A percentile compares a stretch with the other conserved stretches of the same genome.
Evolutionary conservation across 371 early-diverging fungal species (phyloP).

Genomic region (Globomyces sp.): DNA sequence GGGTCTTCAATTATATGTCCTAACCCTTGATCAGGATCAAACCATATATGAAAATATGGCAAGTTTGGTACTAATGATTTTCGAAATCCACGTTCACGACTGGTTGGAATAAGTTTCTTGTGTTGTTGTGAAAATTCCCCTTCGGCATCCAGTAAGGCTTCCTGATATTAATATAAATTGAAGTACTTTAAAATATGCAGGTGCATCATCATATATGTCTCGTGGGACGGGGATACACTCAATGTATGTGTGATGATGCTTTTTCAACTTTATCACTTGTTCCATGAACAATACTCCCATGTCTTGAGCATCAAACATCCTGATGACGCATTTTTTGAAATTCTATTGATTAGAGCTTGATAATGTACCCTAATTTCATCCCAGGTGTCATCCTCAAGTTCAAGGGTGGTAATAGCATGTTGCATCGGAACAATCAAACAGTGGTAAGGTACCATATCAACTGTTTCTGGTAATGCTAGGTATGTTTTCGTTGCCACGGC

Average conservation of each 20-base stretch:
- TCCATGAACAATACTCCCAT: conserved; percentile 84
- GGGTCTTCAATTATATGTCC: conserved; percentile 95
- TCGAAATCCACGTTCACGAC: conserved; percentile 43
- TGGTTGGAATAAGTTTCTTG: conserved; percentile 81
- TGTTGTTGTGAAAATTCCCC: conserved; percentile 92
- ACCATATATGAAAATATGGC: conserved; percentile 97
- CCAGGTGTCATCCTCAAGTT: conserved; percentile 90
- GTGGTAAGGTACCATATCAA: conserved; percentile 79
- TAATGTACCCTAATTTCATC: conserved; percentile 76
- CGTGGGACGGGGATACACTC: conserved; percentile 90
- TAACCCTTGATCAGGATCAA: conserved; percentile 77
- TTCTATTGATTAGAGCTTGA: conserved; percentile 53
- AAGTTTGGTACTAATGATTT: conserved; percentile 52
- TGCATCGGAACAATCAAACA: conserved; percentile 88
- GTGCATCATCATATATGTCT: conserved; percentile 70
- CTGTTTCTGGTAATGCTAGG: conserved; percentile 71
- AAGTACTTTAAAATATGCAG: conserved; percentile 71
- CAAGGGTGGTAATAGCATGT: conserved; percentile 77
- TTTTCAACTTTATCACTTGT: conserved; percentile 70
- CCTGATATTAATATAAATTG: conserved; percentile 22
- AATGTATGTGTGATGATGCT: conserved; percentile 80
- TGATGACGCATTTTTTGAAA: conserved; percentile 90
- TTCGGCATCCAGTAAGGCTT: conserved; percentile 69
- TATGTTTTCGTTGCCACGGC: conserved; percentile 76
- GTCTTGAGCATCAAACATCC: conserved; percentile 73